Conservation (phyloP, 495 filamentous ascomycete species). For the Penicillium paradoxum region DNA sequence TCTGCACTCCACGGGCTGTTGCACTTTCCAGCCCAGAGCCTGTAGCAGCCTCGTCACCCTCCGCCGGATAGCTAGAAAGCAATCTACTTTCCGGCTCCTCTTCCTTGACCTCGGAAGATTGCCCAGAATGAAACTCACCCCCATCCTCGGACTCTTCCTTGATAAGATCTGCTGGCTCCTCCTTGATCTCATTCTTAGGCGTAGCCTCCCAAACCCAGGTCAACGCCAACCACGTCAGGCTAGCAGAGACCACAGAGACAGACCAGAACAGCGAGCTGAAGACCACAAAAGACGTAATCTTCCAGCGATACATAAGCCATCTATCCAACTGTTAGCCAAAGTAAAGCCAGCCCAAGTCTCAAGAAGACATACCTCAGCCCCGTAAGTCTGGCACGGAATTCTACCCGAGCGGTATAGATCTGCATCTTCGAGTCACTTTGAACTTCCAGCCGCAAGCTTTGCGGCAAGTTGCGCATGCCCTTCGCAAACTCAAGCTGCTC, state of each 20-base stretch:
- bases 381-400: constrained; percentile 63
- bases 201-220: constrained; percentile 29
- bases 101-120: constrained; percentile 15
- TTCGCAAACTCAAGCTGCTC: constrained; percentile 61
- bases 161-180: constrained; percentile 19
- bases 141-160: constrained; percentile 29
- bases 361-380: constrained; percentile 56
- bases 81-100: constrained; percentile 20
- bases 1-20: constrained; percentile 31
- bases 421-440: constrained; percentile 62
- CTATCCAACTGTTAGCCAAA: constrained; percentile 27
- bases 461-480: constrained; percentile 53
- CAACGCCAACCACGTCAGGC: constrained; percentile 53
- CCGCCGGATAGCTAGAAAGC: constrained; percentile 18
- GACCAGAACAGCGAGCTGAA: constrained; percentile 71
- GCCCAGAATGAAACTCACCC: constrained; percentile 7
- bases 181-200: constrained; percentile 24
- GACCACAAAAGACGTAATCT: constrained; percentile 59
- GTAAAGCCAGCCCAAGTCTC: neutral
- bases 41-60: constrained; percentile 14
- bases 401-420: constrained; percentile 64
- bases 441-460: constrained; percentile 57
- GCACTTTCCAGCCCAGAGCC: constrained; percentile 35
- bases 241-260: constrained; percentile 57
- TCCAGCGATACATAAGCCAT: constrained; percentile 82